Evolutionary conservation across 2,329 filamentous ascomycete species (phyloP), one percentile per base, ranked within the genome.

Genomic region (Corinectria fuckeliana): DNA sequence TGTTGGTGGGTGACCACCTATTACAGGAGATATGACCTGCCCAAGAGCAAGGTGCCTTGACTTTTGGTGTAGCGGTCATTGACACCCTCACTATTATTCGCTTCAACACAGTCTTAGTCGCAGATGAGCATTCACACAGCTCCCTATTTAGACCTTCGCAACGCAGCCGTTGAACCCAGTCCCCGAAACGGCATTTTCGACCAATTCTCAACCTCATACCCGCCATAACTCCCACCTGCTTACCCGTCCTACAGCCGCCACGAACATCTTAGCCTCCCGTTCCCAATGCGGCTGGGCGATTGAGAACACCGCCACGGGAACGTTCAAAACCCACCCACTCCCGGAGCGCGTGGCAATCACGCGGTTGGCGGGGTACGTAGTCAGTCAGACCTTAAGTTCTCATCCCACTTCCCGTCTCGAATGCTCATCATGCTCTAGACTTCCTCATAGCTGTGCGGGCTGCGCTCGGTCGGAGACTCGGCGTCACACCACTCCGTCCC

Each of bases 271-370:
- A 36, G 9, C 54, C 16, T 50, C 39, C 11, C 14, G 45, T 57
- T 50, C 55, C 55, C n/a, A 52, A 52, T 58, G 23, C 32, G 55
- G 55, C 26, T 52, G 49, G 48, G 21, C 16, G 42, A 58, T 39
- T 58, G 55, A 58, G 55, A 58, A 26, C 52, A 14, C 5, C 42
- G 23, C 42, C 42, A 45, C 25, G 7, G 23, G 5, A 11, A 20
- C 21, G 7, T 28, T 3, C 14, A n/a, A 23, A 51, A 14, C n/a
- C n/a, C n/a, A 13, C 30, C 42, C 16, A n/a, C 16, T 49, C 5
- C 41, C 41, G n/a, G 14, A 44, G 21, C 41, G 21, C 9, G 23
- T 25, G 23, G 23, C 9, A 10, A 45, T 28, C n/a, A 28, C 16
- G 42, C 23, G 42, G 42, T 26, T 7, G 21, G 5, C 14, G 7